A percentile compares a stretch with the other conserved stretches of the same genome.
These are phyloP conservation scores for Linanthus parryae DNA, from an alignment of 148 eudicot genomes.

Conservation along the genomic window DNA sequence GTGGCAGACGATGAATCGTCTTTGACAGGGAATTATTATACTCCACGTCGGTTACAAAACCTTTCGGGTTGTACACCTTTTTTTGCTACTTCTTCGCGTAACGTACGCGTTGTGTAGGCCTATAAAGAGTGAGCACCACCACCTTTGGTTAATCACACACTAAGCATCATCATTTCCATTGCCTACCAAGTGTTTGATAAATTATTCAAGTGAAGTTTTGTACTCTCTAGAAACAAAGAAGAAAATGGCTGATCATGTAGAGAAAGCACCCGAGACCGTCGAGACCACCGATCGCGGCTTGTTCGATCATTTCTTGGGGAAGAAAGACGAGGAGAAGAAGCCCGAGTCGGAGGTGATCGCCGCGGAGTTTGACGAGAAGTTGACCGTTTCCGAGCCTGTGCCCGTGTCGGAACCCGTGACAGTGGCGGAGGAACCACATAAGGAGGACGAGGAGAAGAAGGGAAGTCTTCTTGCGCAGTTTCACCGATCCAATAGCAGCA, in stretches of 20 bases:
- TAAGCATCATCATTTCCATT: too few species aligned
- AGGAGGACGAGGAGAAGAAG: constrained; percentile 28
- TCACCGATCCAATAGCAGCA: constrained; percentile 38
- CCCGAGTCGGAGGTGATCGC: constrained; percentile 33
- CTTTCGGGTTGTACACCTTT: too few species aligned
- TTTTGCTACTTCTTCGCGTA: too few species aligned
- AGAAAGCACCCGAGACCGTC: background rate
- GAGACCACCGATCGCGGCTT: constrained; percentile 51
- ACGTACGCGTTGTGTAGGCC: too few species aligned
- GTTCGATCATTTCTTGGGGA: constrained; percentile 58
- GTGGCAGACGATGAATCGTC: too few species aligned
- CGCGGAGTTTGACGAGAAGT: constrained; percentile 48
- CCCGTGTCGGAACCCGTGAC: too few species aligned
- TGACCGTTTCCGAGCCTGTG: constrained; percentile 37
- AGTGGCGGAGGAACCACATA: constrained; percentile 17
- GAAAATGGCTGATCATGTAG: background rate
- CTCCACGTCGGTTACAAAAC: too few species aligned
- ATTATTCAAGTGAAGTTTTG: too few species aligned
- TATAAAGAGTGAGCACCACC: too few species aligned
- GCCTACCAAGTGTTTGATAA: too few species aligned
- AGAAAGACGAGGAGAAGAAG: constrained; percentile 40
- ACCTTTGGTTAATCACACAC: too few species aligned
- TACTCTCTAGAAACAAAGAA: background rate
- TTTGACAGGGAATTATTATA: too few species aligned
- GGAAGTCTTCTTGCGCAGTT: constrained; percentile 37